These are phyloP conservation scores for Plantago ovata DNA, from an alignment of 257 asterid species.

Conservation along the genomic window DNA sequence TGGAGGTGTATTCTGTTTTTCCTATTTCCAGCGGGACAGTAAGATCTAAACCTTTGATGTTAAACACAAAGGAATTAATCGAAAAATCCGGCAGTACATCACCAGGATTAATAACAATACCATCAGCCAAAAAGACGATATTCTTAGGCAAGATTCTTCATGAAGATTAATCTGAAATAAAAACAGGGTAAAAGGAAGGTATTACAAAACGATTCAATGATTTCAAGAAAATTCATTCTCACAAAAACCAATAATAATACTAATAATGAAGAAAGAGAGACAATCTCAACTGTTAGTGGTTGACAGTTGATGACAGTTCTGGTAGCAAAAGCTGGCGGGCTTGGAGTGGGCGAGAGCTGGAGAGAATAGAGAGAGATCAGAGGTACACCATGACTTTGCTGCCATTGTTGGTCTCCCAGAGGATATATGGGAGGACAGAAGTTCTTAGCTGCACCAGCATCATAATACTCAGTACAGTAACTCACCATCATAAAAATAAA, in stretches of 20 bases:
- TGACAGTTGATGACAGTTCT: constrained; percentile 78
- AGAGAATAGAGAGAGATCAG: constrained; percentile 70
- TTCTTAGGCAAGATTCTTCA: constrained; percentile 95
- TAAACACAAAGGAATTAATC: constrained; percentile 50
- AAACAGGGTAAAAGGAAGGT: constrained; percentile 20
- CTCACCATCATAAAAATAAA: constrained; percentile 12
- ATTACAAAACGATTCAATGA: constrained; percentile 13
- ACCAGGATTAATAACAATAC: constrained; percentile 67
- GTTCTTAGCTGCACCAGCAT: constrained; percentile 52
- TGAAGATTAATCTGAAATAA: constrained; percentile 82
- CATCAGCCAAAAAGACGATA: constrained; percentile 96
- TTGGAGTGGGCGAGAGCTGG: constrained; percentile 86
- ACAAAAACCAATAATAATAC: constrained; percentile 7
- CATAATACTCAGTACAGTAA: constrained; percentile 17
- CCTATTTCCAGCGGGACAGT: constrained; percentile 65
- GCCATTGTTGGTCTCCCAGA: constrained; percentile 72
- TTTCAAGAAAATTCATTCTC: background rate
- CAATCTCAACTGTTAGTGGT: constrained; percentile 67
- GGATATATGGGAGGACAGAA: constrained; percentile 95
- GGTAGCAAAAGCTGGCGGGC: constrained; percentile 83
- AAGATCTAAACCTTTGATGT: constrained; percentile 67
- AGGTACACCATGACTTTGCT: constrained; percentile 53
- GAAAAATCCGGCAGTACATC: constrained; percentile 69
- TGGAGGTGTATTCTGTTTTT: constrained; percentile 31
- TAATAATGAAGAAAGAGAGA: constrained; percentile 13